phyloP scores from a whole-genome alignment of 352 stramenopile species.

The Globisporangium solare region DNA sequence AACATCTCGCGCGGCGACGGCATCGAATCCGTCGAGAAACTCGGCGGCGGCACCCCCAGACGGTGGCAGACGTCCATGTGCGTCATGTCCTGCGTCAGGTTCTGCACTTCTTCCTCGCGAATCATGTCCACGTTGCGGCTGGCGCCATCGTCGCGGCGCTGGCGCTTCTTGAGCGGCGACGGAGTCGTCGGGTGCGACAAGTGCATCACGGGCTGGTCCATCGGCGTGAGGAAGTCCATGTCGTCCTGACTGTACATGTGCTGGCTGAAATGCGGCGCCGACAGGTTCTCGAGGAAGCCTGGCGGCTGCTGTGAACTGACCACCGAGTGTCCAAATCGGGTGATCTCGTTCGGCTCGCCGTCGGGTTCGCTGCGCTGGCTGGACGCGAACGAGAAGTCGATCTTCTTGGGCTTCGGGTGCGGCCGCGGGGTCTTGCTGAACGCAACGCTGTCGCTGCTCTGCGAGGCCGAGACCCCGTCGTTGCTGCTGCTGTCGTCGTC shows the following conservation, averaged over 20 bases:
- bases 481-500: slow-evolving; percentile 28
- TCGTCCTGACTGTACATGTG: slow-evolving; percentile 78
- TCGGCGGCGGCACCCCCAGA: slow-evolving; percentile 20
- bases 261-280: slow-evolving; percentile 28
- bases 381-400: slow-evolving; percentile 49
- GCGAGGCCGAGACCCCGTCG: slow-evolving; percentile 27
- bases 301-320: slow-evolving; percentile 27
- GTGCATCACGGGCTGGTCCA: slow-evolving; percentile 78
- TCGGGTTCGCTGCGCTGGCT: slow-evolving; percentile 75
- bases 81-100: slow-evolving; percentile 70
- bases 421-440: slow-evolving; percentile 10
- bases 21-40: slow-evolving; percentile 51
- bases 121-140: slow-evolving; percentile 25
- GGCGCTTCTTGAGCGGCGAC: slow-evolving; percentile 77
- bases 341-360: slow-evolving; percentile 32
- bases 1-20: slow-evolving; percentile 35
- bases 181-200: slow-evolving; percentile 79
- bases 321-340: background rate
- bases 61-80: slow-evolving; percentile 56
- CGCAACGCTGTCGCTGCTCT: slow-evolving; percentile 29
- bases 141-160: slow-evolving; percentile 21
- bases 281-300: slow-evolving; percentile 19
- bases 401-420: slow-evolving; percentile 50
- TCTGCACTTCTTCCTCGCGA: slow-evolving; percentile 62
- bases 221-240: slow-evolving; percentile 79